Evolutionary conservation across 2,329 filamentous ascomycete genomes (phyloP).

Genomic region (Sporothrix pseudoabietina): DNA sequence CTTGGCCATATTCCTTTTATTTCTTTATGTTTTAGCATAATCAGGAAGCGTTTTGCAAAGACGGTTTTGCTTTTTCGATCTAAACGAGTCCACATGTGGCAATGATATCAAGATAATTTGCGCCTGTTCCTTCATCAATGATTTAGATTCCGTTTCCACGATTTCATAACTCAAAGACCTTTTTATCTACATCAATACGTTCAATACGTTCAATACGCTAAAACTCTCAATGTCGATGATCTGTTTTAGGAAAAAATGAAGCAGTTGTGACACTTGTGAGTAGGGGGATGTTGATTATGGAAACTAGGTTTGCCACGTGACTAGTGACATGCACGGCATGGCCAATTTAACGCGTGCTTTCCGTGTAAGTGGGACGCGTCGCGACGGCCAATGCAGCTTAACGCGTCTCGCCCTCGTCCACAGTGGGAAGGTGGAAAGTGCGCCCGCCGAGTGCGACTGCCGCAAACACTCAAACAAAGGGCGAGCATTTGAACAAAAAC

Average conservation of each 20-base stretch:
- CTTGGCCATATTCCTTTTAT: not conserved
- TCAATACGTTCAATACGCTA: too few species aligned
- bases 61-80: not conserved
- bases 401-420: constrained; percentile 25
- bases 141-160: not conserved
- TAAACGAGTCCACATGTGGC: not conserved
- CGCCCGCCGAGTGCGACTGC: not conserved
- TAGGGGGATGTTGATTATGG: too few species aligned
- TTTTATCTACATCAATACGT: too few species aligned
- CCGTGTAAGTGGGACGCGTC: constrained; percentile 33
- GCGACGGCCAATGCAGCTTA: constrained; percentile 1
- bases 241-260: too few species aligned
- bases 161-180: too few species aligned
- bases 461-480: not conserved
- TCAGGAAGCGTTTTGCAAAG: not conserved
- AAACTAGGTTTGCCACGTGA: not conserved
- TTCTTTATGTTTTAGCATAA: not conserved
- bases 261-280: too few species aligned
- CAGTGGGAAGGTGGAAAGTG: not conserved
- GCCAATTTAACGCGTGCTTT: not conserved
- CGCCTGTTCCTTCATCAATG: not conserved
- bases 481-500: not conserved
- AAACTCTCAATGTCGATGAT: too few species aligned
- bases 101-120: constrained; percentile 1
- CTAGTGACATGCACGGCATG: not conserved